Evolutionary conservation across 768 basidiomycete genomes (phyloP).

Genomic region (Zangia roseola): DNA sequence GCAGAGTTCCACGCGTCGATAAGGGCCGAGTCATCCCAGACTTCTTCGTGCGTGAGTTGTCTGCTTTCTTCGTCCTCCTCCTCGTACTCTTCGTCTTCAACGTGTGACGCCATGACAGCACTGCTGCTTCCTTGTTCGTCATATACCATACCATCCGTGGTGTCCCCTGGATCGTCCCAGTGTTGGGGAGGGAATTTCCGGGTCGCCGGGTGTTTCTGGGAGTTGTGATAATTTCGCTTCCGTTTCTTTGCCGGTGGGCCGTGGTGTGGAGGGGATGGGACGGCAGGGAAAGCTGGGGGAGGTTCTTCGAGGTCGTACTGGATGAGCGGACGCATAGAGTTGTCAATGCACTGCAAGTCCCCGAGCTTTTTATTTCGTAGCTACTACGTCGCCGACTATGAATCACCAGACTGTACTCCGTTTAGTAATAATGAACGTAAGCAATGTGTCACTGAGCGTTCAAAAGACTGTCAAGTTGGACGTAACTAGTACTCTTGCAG

Average conservation of each 20-base stretch:
- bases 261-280: background rate
- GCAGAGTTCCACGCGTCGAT: conserved; percentile 85
- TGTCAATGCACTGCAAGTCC: too few relatives aligned
- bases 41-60: conserved; percentile 66
- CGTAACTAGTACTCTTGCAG: too few relatives aligned
- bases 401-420: too few relatives aligned
- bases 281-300: background rate
- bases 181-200: conserved; percentile 33
- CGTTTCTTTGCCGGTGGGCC: conserved; percentile 55
- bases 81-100: conserved; percentile 22
- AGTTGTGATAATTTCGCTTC: conserved; percentile 28
- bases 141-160: conserved; percentile 29
- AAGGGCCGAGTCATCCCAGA: conserved; percentile 86
- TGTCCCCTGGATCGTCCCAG: conserved; percentile 41
- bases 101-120: background rate
- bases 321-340: conserved; percentile 27
- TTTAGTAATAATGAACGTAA: too few relatives aligned
- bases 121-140: conserved; percentile 23
- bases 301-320: conserved; percentile 28
- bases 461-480: too few relatives aligned
- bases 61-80: conserved; percentile 52
- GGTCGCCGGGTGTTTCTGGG: conserved; percentile 3
- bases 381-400: too few relatives aligned
- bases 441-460: too few relatives aligned
- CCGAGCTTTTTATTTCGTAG: too few relatives aligned